Percentiles rank a stretch among this genome's conserved stretches.
phyloP scores from a whole-genome alignment of 192 early-diverging fungal species.

The Podila minutissima region DNA sequence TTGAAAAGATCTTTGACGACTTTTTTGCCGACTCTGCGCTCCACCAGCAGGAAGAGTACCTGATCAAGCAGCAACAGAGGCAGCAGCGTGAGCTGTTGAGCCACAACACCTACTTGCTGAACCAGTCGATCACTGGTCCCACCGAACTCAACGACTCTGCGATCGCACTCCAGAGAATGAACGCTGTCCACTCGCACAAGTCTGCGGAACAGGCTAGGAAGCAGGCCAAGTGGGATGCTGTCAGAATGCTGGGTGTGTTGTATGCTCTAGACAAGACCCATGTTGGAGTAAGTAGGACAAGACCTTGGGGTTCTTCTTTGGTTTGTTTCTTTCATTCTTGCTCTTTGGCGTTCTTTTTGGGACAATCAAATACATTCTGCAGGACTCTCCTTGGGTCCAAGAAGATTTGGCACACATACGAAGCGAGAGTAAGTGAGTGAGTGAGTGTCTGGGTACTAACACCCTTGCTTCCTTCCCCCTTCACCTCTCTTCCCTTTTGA shows the following conservation, averaged over 20 bases:
- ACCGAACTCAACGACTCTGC: neutral
- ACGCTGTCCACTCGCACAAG: slow-evolving; percentile 17
- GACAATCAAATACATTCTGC: neutral
- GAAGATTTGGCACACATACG: neutral
- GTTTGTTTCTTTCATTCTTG: neutral
- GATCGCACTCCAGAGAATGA: slow-evolving; percentile 10
- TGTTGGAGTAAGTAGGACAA: slow-evolving; percentile 26
- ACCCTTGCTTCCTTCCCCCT: neutral
- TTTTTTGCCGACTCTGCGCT: slow-evolving; percentile 49
- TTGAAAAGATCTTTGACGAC: slow-evolving; percentile 57
- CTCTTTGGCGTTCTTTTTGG: neutral
- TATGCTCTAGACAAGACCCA: slow-evolving; percentile 50
- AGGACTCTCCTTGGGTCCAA: neutral
- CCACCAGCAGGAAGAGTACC: slow-evolving; percentile 17
- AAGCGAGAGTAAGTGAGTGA: no score
- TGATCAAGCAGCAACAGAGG: slow-evolving; percentile 3
- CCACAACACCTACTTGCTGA: slow-evolving; percentile 9
- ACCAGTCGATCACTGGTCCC: neutral
- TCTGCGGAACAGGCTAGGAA: slow-evolving; percentile 24
- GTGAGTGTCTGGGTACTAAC: no score
- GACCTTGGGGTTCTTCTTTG: neutral
- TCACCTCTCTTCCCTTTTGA: neutral
- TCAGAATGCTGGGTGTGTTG: slow-evolving; percentile 47
- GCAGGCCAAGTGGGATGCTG: slow-evolving; percentile 42
- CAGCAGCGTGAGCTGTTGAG: slow-evolving; percentile 8